Evolutionary conservation across 495 filamentous ascomycete species (phyloP).

Genomic region (Neurospora sp.): DNA sequence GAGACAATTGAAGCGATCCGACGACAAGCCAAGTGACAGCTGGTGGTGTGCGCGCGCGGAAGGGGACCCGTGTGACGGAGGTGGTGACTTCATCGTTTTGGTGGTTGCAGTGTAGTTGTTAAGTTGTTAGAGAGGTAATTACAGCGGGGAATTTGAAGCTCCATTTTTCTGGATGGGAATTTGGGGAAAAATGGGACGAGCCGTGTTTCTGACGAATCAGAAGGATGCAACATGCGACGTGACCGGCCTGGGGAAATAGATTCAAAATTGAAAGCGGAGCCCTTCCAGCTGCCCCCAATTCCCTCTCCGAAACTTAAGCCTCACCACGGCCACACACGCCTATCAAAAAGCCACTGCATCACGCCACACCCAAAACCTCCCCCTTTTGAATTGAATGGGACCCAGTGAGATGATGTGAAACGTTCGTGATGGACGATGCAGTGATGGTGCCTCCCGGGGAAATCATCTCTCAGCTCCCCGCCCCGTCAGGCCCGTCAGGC

Average conservation of each 20-base stretch:
- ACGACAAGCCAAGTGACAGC: not conserved
- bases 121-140: not conserved
- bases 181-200: not conserved
- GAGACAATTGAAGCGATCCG: not conserved
- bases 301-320: not conserved
- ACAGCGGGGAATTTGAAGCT: not conserved
- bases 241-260: not conserved
- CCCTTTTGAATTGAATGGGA: not conserved
- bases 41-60: not conserved
- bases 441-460: not conserved
- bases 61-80: not conserved
- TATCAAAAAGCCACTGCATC: not conserved
- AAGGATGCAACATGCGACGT: not conserved
- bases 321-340: not conserved
- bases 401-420: not conserved
- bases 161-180: not conserved
- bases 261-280: not conserved
- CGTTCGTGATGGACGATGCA: not conserved
- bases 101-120: not conserved
- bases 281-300: not conserved
- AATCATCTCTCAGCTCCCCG: not conserved
- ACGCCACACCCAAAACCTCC: not conserved
- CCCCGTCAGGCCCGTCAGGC: not conserved
- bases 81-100: not conserved
- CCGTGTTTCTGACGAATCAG: not conserved